These are phyloP conservation scores for Phytopythium montanum DNA, from an alignment of 352 stramenopile genomes.

Conservation along the genomic window DNA sequence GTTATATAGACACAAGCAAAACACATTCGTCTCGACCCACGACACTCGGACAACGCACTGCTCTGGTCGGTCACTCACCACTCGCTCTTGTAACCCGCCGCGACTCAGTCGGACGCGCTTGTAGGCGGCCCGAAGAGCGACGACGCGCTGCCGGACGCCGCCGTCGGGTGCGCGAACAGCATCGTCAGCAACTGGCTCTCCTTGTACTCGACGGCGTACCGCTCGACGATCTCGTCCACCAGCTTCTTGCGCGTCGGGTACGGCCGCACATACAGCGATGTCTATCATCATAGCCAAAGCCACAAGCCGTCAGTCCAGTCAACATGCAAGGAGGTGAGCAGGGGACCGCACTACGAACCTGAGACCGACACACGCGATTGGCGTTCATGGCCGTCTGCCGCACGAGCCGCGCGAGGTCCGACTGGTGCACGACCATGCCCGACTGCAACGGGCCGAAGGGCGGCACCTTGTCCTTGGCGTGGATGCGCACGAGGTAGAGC, in stretches of 20 bases:
- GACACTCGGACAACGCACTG: neutral
- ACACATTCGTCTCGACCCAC: neutral
- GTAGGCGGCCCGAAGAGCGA: neutral
- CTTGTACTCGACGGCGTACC: conserved; percentile 83
- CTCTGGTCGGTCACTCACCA: neutral
- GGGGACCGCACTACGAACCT: conserved; percentile 30
- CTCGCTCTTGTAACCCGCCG: neutral
- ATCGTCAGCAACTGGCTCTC: conserved; percentile 80
- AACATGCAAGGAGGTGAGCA: conserved; percentile 2
- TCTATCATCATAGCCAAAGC: conserved; percentile 27
- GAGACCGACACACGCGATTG: conserved; percentile 80
- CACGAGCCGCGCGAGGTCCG: conserved; percentile 65
- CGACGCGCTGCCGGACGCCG: conserved; percentile 13
- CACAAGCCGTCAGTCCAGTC: conserved; percentile 6
- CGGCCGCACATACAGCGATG: conserved; percentile 76
- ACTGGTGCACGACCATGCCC: conserved; percentile 78
- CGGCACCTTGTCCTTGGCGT: conserved; percentile 80
- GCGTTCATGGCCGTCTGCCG: conserved; percentile 88
- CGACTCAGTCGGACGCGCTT: conserved; percentile 3
- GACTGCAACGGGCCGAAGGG: conserved; percentile 78
- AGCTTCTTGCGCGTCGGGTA: conserved; percentile 87
- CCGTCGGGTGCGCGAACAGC: conserved; percentile 51
- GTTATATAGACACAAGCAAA: neutral
- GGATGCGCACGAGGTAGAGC: conserved; percentile 73
- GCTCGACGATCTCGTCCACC: conserved; percentile 85